Base-by-base conservation (phyloP, 2,329 filamentous ascomycete genomes). In the Cryphonectria carpinicola region DNA sequence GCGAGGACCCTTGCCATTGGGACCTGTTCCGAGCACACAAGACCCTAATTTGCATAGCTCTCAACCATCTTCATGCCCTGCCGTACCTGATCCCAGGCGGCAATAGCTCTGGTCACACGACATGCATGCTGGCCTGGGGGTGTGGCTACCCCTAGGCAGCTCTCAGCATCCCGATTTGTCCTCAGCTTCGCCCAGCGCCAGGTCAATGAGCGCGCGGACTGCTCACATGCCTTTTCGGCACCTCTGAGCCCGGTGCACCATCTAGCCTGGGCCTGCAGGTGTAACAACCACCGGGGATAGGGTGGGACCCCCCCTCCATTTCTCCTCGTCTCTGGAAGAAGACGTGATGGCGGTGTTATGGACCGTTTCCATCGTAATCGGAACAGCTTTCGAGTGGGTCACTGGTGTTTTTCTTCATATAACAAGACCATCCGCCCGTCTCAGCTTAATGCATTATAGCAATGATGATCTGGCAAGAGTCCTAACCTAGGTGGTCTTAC, bases 141-240 rank as follows among this genome's bases (percentile, higher is more conserved):
- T 62, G 19, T 62, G 19, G 37, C 46, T 17, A 19, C 39, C 61
- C 61, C 39, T 64, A 19, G 25, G 54, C 5, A 17, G 14, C 22
- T 32, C n/a, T n/a, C 37, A 58, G 37, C 65, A 46, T 66, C 65
- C 65, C 52, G 52, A 66, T 66, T 56, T 52, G 66, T 67, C n/a
- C 56, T 41, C 66, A 62, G 35, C 10, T 5, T 65, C 61, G 61
- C 56, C 39, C 28, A 35, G 14, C n/a, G 32, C 19, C 32, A 28
- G 28, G 8, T 8, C 13, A 22, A 60, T 17, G 35, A 8, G 25
- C 43, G 46, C 5, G 39, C 4, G 25, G 25, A 49, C 37, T 17
- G 22, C 25, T 61, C 39, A 66, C 68, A 69, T 69, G 61, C 67
- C 67, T 65, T 25, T 65, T 69, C 62, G 61, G 67, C 25, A 46